Conservation (phyloP, 2,329 filamentous ascomycete genomes). For the Tolypocladium paradoxum region DNA sequence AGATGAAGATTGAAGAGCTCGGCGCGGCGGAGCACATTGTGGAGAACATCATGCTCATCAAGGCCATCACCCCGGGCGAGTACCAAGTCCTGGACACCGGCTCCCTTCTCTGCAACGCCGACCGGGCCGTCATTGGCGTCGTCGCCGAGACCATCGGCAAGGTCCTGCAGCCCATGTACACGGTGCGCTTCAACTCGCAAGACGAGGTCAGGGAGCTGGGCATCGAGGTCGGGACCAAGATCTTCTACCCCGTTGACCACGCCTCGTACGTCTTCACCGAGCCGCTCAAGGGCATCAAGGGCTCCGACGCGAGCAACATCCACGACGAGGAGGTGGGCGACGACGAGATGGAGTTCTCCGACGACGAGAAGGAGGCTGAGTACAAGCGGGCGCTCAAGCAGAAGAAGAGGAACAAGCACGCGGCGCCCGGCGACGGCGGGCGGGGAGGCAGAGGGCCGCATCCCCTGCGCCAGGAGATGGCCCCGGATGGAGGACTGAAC, state of each 20-base stretch:
- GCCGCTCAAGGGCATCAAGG: slow-evolving; percentile 66
- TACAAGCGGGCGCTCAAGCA: slow-evolving; percentile 61
- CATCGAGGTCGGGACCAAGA: slow-evolving; percentile 54
- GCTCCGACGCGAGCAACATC: slow-evolving; percentile 88
- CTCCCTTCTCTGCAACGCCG: slow-evolving; percentile 69
- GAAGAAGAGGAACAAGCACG: slow-evolving; percentile 41
- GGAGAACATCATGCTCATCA: slow-evolving; percentile 68
- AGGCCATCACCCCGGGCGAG: slow-evolving; percentile 67
- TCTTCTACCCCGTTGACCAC: slow-evolving; percentile 73
- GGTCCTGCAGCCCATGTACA: slow-evolving; percentile 79
- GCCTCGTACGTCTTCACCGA: slow-evolving; percentile 82
- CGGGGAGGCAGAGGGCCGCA: slow-evolving; percentile 25
- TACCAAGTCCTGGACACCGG: slow-evolving; percentile 77
- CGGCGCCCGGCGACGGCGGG: slow-evolving; percentile 28
- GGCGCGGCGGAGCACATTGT: slow-evolving; percentile 69
- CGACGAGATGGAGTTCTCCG: slow-evolving; percentile 89
- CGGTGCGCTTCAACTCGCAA: slow-evolving; percentile 60
- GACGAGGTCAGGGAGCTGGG: slow-evolving; percentile 58
- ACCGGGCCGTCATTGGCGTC: slow-evolving; percentile 67
- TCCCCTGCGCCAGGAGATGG: slow-evolving; percentile 28
- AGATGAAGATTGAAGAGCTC: slow-evolving; percentile 67
- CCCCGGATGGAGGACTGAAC: slow-evolving; percentile 38
- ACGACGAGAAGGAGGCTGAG: slow-evolving; percentile 88
- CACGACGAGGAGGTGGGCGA: slow-evolving; percentile 84
- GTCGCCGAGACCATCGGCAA: slow-evolving; percentile 80